phyloP scores from a whole-genome alignment of 2,329 filamentous ascomycete species.

The Stachybotrys chartarum region DNA sequence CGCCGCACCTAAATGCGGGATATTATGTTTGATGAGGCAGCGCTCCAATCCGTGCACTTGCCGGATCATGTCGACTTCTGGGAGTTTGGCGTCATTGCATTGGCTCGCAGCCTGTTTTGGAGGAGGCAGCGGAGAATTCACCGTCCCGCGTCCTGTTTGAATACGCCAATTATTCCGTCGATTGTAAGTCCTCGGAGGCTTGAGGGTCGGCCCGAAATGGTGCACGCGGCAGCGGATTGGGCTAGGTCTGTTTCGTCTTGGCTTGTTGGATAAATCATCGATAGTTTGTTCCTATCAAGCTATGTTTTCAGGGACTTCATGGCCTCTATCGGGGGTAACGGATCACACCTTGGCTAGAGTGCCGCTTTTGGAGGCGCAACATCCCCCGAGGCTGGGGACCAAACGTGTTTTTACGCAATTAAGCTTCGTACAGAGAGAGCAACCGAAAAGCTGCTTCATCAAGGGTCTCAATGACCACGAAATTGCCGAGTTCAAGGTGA shows the following conservation, averaged over 20 bases:
- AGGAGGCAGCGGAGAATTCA: neutral
- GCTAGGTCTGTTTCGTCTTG: neutral
- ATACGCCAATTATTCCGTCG: neutral
- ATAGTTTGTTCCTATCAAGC: neutral
- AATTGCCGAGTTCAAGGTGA: neutral
- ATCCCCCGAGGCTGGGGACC: neutral
- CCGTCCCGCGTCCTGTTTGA: neutral
- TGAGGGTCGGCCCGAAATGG: neutral
- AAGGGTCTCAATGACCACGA: neutral
- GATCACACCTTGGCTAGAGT: neutral
- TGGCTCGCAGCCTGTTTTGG: neutral
- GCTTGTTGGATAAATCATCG: neutral
- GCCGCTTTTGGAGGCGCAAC: neutral
- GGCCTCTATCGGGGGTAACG: neutral
- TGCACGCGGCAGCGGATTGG: neutral
- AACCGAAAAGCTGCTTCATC: too few relatives aligned
- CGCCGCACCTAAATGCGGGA: too few relatives aligned
- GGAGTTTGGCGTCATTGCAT: neutral
- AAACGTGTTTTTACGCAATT: too few relatives aligned
- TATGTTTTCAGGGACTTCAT: neutral
- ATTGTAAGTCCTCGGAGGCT: neutral
- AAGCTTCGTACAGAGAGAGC: too few relatives aligned
- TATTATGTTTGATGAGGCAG: too few relatives aligned
- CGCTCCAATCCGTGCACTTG: too few relatives aligned
- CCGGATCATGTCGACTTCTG: too few relatives aligned